These are phyloP conservation scores for Teunomyces cretensis DNA, from an alignment of 805 yeast species.

Conservation along the genomic window DNA sequence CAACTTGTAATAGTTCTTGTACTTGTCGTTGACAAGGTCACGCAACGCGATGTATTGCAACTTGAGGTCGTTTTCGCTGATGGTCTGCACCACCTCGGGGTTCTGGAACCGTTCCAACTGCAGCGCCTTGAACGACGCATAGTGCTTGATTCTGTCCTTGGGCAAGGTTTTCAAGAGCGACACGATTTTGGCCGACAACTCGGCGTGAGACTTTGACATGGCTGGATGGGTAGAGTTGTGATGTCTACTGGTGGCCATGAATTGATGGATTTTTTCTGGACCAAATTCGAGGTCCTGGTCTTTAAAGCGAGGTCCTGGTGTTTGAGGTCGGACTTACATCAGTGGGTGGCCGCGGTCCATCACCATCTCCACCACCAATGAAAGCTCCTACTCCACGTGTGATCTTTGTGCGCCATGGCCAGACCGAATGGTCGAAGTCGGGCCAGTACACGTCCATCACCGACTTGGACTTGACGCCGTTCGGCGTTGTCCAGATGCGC, in stretches of 20 bases:
- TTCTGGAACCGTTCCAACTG: slow-evolving; percentile 50
- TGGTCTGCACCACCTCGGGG: slow-evolving; percentile 30
- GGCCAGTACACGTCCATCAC: slow-evolving; percentile 91
- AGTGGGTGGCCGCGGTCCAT: no score
- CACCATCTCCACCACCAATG: not conserved
- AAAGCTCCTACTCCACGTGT: slow-evolving; percentile 55
- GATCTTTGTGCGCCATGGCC: slow-evolving; percentile 78
- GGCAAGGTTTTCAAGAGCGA: slow-evolving; percentile 63
- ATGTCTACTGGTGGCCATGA: slow-evolving; percentile 11
- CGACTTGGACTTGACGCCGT: slow-evolving; percentile 73
- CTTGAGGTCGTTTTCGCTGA: slow-evolving; percentile 52
- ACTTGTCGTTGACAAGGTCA: slow-evolving; percentile 58
- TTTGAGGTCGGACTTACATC: no score
- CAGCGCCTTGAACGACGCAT: slow-evolving; percentile 65
- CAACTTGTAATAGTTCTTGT: slow-evolving; percentile 60
- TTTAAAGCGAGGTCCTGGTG: no score
- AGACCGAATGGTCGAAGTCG: slow-evolving; percentile 93
- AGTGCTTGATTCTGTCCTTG: slow-evolving; percentile 63
- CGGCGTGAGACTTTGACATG: slow-evolving; percentile 37
- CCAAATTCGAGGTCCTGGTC: no score
- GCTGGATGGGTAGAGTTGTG: not conserved
- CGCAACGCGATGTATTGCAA: slow-evolving; percentile 60
- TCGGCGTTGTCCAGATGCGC: slow-evolving; percentile 74
- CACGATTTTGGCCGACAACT: slow-evolving; percentile 57
- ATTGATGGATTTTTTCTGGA: no score